These are phyloP conservation scores for Linderina pennispora DNA, from an alignment of 192 early-diverging fungal genomes.

Conservation along the genomic window DNA sequence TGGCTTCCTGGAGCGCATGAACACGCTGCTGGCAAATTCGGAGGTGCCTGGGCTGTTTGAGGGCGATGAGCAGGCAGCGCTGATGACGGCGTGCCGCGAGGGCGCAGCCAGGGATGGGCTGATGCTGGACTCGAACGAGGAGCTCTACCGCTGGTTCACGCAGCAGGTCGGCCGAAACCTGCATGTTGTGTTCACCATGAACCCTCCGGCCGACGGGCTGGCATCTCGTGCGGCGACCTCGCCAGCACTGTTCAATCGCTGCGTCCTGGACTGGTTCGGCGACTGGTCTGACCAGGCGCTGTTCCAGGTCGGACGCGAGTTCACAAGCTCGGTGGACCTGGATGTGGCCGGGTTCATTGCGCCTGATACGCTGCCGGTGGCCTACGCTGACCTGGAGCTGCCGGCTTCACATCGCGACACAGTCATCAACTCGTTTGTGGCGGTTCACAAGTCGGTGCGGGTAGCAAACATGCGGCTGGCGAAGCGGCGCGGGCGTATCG, in stretches of 20 bases:
- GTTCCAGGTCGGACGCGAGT: conserved; percentile 97
- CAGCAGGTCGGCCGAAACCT: conserved; percentile 93
- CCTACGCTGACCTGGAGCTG: conserved; percentile 62
- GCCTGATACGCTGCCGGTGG: conserved; percentile 69
- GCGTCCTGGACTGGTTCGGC: conserved; percentile 99
- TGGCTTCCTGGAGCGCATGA: conserved; percentile 99
- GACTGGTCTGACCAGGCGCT: conserved; percentile 98
- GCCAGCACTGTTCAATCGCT: conserved; percentile 99
- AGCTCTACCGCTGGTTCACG: conserved; percentile 98
- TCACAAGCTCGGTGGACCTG: conserved; percentile 85
- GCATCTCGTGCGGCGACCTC: conserved; percentile 93
- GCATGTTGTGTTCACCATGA: conserved; percentile 99
- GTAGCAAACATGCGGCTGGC: conserved; percentile 78
- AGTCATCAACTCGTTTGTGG: conserved; percentile 87
- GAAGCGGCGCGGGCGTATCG: conserved; percentile 71
- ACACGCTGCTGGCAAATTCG: conserved; percentile 96
- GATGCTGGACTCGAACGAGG: conserved; percentile 89
- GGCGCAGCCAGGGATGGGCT: conserved; percentile 88
- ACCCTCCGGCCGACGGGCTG: conserved; percentile 90
- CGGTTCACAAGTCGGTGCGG: conserved; percentile 86
- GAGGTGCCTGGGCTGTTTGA: conserved; percentile 99
- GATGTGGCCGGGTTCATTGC: conserved; percentile 63
- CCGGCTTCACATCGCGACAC: conserved; percentile 78
- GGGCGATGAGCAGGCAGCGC: conserved; percentile 90
- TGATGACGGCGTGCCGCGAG: conserved; percentile 95